These are phyloP conservation scores for Ophiocytium majus DNA, from an alignment of 352 stramenopile species.

Conservation along the genomic window DNA sequence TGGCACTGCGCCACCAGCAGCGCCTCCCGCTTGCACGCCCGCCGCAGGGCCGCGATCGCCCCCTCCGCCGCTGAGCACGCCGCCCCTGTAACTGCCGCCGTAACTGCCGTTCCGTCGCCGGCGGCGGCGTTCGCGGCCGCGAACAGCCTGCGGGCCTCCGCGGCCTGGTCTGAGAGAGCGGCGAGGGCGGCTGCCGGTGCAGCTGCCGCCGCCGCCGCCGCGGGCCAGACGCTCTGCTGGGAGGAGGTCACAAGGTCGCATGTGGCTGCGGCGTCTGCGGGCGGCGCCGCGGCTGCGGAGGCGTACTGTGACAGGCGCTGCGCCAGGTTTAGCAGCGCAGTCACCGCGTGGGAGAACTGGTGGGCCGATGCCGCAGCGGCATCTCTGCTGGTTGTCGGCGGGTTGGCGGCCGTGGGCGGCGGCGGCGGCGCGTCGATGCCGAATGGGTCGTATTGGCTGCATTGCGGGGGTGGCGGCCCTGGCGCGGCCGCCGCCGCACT, in stretches of 20 bases:
- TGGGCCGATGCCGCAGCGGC: background rate
- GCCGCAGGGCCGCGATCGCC: background rate
- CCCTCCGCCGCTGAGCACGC: background rate
- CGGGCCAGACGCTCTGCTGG: background rate
- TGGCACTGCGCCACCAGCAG: background rate
- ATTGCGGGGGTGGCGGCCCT: too few relatives aligned
- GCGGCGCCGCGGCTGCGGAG: background rate
- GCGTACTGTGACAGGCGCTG: background rate
- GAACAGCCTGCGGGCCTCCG: background rate
- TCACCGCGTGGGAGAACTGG: background rate
- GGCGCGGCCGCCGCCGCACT: background rate
- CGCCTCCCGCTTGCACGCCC: background rate
- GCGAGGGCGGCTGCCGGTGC: too few relatives aligned
- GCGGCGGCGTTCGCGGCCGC: background rate
- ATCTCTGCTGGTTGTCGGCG: background rate
- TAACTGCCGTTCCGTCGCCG: background rate
- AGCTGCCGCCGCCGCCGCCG: too few relatives aligned
- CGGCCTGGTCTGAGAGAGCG: background rate
- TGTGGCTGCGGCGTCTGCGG: background rate
- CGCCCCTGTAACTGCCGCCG: background rate
- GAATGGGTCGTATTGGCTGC: background rate
- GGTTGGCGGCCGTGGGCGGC: background rate
- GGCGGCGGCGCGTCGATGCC: background rate
- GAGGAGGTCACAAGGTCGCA: background rate
- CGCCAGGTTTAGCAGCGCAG: background rate